These are phyloP conservation scores for Pichia sp. DNA, from an alignment of 1,139 yeast species.

Conservation along the genomic window DNA sequence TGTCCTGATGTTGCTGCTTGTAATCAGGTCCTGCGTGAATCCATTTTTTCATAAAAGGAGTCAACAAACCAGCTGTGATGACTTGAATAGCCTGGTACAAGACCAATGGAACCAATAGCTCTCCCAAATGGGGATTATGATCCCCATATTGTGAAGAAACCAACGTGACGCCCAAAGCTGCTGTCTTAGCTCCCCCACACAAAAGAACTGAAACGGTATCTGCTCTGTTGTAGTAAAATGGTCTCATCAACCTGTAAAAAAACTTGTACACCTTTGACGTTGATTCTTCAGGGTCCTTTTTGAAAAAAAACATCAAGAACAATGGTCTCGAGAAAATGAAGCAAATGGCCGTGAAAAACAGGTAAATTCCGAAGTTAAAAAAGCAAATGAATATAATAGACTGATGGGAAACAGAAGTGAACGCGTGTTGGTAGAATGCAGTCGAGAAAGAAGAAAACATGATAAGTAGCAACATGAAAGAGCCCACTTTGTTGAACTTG, in stretches of 20 bases:
- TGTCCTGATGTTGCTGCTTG: background rate
- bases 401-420: constrained; percentile 51
- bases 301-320: constrained; percentile 38
- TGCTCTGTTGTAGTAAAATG: constrained; percentile 62
- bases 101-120: constrained; percentile 71
- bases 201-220: constrained; percentile 78
- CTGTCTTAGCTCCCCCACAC: constrained; percentile 90
- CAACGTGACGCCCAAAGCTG: constrained; percentile 82
- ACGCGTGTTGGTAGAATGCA: constrained; percentile 78
- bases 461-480: constrained; percentile 69
- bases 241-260: constrained; percentile 44
- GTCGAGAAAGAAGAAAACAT: constrained; percentile 85
- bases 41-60: constrained; percentile 17
- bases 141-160: constrained; percentile 75
- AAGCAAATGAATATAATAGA: constrained; percentile 75
- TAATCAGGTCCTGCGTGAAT: constrained; percentile 17
- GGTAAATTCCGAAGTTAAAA: constrained; percentile 71
- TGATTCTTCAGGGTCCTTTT: constrained; percentile 41
- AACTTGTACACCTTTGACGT: constrained; percentile 40
- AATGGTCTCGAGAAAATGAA: constrained; percentile 60
- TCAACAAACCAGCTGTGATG: constrained; percentile 18
- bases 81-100: constrained; percentile 85
- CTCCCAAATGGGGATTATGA: constrained; percentile 56
- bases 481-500: constrained; percentile 64
- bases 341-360: constrained; percentile 66